phyloP scores from a whole-genome alignment of 2,329 filamentous ascomycete genomes.

The Colletotrichum trifolii region DNA sequence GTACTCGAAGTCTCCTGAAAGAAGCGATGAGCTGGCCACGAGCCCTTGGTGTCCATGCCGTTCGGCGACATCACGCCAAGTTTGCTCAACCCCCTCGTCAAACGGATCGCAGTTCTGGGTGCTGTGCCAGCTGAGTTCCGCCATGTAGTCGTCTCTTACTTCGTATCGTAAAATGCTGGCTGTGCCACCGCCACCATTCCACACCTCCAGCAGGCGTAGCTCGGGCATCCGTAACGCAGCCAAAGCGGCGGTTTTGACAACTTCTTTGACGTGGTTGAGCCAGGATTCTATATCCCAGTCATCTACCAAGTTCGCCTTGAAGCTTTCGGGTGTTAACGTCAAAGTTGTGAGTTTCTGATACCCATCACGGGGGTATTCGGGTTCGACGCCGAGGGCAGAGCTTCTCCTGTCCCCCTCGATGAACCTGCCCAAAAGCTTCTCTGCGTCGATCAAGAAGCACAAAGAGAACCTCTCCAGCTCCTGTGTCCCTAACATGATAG shows the following conservation, averaged over 20 bases:
- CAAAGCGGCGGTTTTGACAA: neutral
- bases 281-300: neutral
- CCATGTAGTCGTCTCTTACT: neutral
- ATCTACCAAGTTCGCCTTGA: neutral
- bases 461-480: neutral
- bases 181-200: neutral
- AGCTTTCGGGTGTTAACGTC: neutral
- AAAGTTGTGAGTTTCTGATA: neutral
- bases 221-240: constrained; percentile 4
- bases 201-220: constrained; percentile 3
- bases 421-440: constrained; percentile 1
- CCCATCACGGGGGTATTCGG: neutral
- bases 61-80: neutral
- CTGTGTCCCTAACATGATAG: neutral
- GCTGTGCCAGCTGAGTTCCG: constrained; percentile 3
- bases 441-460: constrained; percentile 1
- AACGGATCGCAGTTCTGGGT: neutral
- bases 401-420: neutral
- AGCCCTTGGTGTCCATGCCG: neutral
- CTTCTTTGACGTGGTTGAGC: neutral
- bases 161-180: neutral
- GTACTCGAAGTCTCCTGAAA: constrained; percentile 5
- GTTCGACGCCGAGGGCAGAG: neutral
- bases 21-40: neutral
- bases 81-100: neutral